Evolutionary conservation across 2,329 filamentous ascomycete genomes (phyloP).

Genomic region (Tothia fuscella): DNA sequence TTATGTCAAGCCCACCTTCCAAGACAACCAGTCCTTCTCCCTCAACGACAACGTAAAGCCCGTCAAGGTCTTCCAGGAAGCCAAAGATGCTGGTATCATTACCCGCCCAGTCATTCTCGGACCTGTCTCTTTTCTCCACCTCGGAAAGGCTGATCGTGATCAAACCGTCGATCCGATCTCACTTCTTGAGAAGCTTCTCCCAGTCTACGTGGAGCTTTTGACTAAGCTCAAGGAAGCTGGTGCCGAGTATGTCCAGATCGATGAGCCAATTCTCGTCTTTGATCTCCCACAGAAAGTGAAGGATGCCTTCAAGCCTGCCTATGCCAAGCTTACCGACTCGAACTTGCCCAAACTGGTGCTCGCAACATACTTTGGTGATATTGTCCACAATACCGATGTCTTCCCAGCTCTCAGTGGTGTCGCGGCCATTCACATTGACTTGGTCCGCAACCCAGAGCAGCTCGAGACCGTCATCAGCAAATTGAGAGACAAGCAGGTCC

Average conservation of each 20-base stretch:
- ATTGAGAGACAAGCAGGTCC: constrained; percentile 76
- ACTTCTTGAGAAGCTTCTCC: constrained; percentile 83
- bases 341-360: constrained; percentile 80
- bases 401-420: constrained; percentile 61
- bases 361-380: constrained; percentile 98
- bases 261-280: constrained; percentile 93
- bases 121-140: constrained; percentile 92
- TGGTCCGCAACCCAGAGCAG: constrained; percentile 97
- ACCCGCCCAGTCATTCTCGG: constrained; percentile 93
- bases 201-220: constrained; percentile 88
- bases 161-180: constrained; percentile 88
- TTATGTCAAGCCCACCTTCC: constrained; percentile 98
- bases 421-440: constrained; percentile 83
- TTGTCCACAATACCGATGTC: constrained; percentile 96
- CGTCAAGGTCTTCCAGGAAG: constrained; percentile 86
- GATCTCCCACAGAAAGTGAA: constrained; percentile 84
- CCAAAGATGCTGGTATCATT: constrained; percentile 87
- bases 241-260: constrained; percentile 94
- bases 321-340: constrained; percentile 74
- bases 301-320: constrained; percentile 94
- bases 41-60: constrained; percentile 83
- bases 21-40: constrained; percentile 94
- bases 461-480: constrained; percentile 72
- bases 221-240: constrained; percentile 89
- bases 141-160: constrained; percentile 95